Base-by-base conservation (phyloP, 2,329 filamentous ascomycete genomes). In the Hypoxylon sp. region DNA sequence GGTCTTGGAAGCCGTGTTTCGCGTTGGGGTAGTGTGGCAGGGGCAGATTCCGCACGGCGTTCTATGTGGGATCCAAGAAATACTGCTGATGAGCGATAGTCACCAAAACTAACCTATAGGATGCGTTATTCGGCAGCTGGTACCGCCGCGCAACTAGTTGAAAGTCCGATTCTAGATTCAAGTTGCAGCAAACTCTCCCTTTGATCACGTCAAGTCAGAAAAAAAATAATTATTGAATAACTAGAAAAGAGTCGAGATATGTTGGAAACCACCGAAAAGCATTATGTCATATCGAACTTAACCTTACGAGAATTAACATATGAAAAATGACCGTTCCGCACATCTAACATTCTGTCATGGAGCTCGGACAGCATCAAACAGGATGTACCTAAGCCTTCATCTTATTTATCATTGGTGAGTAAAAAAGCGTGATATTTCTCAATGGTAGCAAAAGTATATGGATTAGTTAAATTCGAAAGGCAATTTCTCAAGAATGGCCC, bases 151-250 rank as follows among this genome's bases (percentile, higher is more conserved):
- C 10, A 15, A 6, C 17, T 21, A 47, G 46, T 44, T 44, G 47
- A 60, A 60, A 32, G 48, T 60, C 31, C n/a, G 35, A 57, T 63
- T 27, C 35, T 37, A 46, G 24, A 63, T 63, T 21, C n/a, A 31
- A 66, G 13, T 37, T 42, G 42, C n/a, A 19, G 6, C 15, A 51
- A 51, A 27, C 5, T 27, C 24, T 27, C 24, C 24, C 5, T 27
- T 27, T 27, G 5, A 27, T 27, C 24, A 27, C 24, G 24, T 27
- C 24, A 27, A 27, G 24, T 5, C 24, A 5, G 24, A 4, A 27
- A 5, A 27, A 5, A 27, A 27, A 3, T 27, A 27, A 27, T 27
- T 27, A 27, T 27, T 27, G 24, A 27, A 5, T 4, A 27, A 27
- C 24, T 27, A 32, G 24, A 37, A 37, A 37, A n/a, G 35, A 37